A percentile compares a stretch with the other conserved stretches of the same genome.
These are phyloP conservation scores for Ganoderma resinaceum DNA, from an alignment of 1,284 basidiomycete genomes.

Conservation along the genomic window DNA sequence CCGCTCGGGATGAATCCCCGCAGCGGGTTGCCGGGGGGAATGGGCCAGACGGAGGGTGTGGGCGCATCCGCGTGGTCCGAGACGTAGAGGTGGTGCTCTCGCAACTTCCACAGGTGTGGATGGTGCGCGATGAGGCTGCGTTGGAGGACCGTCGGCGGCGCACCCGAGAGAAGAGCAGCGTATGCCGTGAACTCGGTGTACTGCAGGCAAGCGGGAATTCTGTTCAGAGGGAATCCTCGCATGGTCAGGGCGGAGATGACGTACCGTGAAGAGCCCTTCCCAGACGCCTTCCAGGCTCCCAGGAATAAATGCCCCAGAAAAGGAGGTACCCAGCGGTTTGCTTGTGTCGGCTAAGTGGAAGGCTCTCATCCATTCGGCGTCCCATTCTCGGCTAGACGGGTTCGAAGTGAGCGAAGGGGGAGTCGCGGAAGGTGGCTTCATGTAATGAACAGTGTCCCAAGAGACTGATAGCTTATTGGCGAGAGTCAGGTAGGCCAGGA, in stretches of 20 bases:
- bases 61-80: constrained; percentile 28
- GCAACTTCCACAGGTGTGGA: constrained; percentile 79
- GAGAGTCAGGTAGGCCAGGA: constrained; percentile 69
- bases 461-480: constrained; percentile 48
- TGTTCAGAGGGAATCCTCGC: not conserved
- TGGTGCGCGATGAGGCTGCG: constrained; percentile 68
- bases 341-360: constrained; percentile 45
- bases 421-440: constrained; percentile 47
- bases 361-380: constrained; percentile 65
- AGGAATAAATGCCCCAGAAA: constrained; percentile 56
- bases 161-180: constrained; percentile 67
- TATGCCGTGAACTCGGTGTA: constrained; percentile 79
- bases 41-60: constrained; percentile 30
- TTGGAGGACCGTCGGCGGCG: constrained; percentile 60
- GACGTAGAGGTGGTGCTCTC: constrained; percentile 67
- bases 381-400: constrained; percentile 39
- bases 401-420: constrained; percentile 39
- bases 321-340: constrained; percentile 38
- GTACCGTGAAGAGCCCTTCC: constrained; percentile 78
- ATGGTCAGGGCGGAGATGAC: constrained; percentile 32
- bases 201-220: constrained; percentile 42
- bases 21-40: constrained; percentile 44
- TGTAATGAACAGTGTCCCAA: constrained; percentile 39
- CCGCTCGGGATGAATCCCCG: constrained; percentile 62
- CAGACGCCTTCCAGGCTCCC: constrained; percentile 77